These are phyloP conservation scores for Fusarium austroafricanum DNA, from an alignment of 2,329 filamentous ascomycete genomes.

Conservation along the genomic window DNA sequence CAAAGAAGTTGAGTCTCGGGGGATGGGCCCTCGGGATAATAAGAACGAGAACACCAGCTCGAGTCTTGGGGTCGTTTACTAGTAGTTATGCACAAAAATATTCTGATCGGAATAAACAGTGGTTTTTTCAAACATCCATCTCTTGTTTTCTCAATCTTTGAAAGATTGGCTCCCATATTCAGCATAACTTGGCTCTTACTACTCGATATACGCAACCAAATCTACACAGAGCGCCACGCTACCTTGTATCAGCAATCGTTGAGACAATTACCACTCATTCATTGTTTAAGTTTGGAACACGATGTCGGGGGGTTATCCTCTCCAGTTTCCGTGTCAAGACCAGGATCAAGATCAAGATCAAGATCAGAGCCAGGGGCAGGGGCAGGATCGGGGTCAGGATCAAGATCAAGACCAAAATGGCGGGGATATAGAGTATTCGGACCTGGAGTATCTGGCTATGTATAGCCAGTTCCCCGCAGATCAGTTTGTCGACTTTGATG, in stretches of 20 bases:
- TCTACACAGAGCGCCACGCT: not conserved
- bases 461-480: too few species aligned
- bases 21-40: not conserved
- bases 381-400: too few species aligned
- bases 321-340: not conserved
- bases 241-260: not conserved
- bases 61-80: not conserved
- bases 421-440: too few species aligned
- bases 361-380: too few species aligned
- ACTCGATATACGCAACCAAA: not conserved
- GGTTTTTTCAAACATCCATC: not conserved
- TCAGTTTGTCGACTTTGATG: too few species aligned
- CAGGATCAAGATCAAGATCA: not conserved
- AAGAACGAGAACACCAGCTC: slow-evolving; percentile 14
- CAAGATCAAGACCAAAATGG: too few species aligned
- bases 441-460: too few species aligned
- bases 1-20: slow-evolving; percentile 18
- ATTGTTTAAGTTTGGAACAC: not conserved
- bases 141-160: not conserved
- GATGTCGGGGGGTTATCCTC: not conserved
- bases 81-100: not conserved
- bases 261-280: not conserved
- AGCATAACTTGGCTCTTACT: not conserved
- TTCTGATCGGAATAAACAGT: not conserved
- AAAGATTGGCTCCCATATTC: not conserved